These are phyloP conservation scores for Carallia pectinifolia DNA, from an alignment of 345 rosid genomes.

Conservation along the genomic window DNA sequence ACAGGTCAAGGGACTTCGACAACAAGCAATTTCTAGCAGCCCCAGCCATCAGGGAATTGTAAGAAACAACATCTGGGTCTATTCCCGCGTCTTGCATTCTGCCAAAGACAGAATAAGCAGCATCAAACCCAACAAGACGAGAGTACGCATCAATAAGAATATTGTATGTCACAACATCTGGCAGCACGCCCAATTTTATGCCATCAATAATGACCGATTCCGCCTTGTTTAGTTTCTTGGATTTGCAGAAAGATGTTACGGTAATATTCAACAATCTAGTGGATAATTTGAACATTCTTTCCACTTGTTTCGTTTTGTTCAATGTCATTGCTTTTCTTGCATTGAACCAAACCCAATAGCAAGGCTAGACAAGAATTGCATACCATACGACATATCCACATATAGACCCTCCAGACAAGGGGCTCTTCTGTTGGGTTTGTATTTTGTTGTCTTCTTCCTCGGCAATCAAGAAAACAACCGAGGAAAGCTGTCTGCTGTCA, in stretches of 20 bases:
- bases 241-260: conserved; percentile 57
- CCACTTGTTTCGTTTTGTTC: not conserved
- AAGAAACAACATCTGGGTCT: conserved; percentile 55
- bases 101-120: conserved; percentile 52
- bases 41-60: conserved; percentile 70
- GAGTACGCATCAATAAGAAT: conserved; percentile 59
- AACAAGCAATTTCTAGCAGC: conserved; percentile 46
- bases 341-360: not conserved
- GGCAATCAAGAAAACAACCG: too few species aligned
- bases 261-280: conserved; percentile 65
- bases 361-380: not conserved
- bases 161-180: conserved; percentile 85
- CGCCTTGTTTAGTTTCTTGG: conserved; percentile 52
- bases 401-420: too few species aligned
- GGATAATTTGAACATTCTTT: conserved; percentile 43
- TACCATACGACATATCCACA: not conserved
- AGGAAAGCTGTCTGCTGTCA: too few species aligned
- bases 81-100: conserved; percentile 75
- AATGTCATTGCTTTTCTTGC: not conserved
- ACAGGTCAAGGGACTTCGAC: conserved; percentile 46
- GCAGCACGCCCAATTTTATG: conserved; percentile 68
- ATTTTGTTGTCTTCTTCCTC: too few species aligned
- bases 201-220: conserved; percentile 60
- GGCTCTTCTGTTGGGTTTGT: too few species aligned
- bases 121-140: conserved; percentile 53